Evolutionary conservation across 345 rosid genomes (phyloP).

Genomic region (Combretum micranthum): DNA sequence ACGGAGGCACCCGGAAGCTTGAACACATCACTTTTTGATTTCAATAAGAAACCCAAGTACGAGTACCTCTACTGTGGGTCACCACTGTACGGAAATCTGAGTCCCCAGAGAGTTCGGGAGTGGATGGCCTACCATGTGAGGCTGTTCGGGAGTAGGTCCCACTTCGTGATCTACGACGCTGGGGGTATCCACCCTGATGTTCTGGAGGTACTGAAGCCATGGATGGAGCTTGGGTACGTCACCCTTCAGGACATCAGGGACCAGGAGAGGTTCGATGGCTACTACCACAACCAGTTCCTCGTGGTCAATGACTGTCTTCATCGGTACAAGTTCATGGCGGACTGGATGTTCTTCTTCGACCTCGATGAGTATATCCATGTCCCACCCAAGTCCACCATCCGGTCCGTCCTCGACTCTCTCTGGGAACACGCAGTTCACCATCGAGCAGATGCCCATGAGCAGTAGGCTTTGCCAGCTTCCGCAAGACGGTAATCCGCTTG

Average conservation of each 20-base stretch:
- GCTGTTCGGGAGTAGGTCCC: conserved; percentile 64
- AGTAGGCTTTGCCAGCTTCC: conserved; percentile 45
- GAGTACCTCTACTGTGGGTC: conserved; percentile 89
- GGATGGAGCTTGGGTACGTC: conserved; percentile 87
- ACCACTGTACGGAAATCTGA: conserved; percentile 61
- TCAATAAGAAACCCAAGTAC: conserved; percentile 44
- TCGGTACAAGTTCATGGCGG: conserved; percentile 59
- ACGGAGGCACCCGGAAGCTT: conserved; percentile 39
- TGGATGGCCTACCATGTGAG: conserved; percentile 84
- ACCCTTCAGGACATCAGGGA: conserved; percentile 71
- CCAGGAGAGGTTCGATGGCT: conserved; percentile 90
- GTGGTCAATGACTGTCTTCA: conserved; percentile 90
- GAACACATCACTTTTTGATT: conserved; percentile 21
- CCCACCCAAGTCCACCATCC: conserved; percentile 42
- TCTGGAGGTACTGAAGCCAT: conserved; percentile 65
- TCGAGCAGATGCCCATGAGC: conserved; percentile 85
- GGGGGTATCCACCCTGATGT: conserved; percentile 79
- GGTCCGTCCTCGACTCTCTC: conserved; percentile 57
- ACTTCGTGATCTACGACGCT: conserved; percentile 83
- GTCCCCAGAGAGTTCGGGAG: conserved; percentile 78
- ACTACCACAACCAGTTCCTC: conserved; percentile 91
- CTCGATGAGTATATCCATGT: conserved; percentile 73
- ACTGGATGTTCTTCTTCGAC: conserved; percentile 94
- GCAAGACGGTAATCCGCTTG: conserved; percentile 40
- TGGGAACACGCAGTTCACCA: conserved; percentile 57